Base-by-base conservation (phyloP, 2,329 filamentous ascomycete species). In the Colletotrichum chlorophyti region DNA sequence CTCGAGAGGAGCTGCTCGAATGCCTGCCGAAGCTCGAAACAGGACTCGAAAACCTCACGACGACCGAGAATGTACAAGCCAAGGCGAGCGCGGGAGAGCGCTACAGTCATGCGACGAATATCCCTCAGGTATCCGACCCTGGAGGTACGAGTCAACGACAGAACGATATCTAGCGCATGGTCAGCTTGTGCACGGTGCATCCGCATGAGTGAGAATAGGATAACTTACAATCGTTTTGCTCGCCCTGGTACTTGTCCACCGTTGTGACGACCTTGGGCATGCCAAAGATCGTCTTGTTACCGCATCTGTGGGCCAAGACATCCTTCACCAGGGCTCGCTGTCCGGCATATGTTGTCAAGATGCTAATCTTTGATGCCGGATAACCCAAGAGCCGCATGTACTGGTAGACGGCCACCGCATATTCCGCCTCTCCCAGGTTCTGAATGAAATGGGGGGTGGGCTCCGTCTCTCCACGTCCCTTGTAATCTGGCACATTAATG, bases 301-400 rank as follows among this genome's bases (percentile, higher is more conserved):
- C 89, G 73, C 95, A 99, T 58, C 95, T 84, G 70, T 96, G 91
- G 12, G 78, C 79, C 48, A 99, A 76, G 4, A 99, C 92, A 72
- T 99, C 94, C 66, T 84, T 88, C 60, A 99, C 91, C 66, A 99
- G 79, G 27, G 93, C 92, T 58, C 88, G 83, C 72, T 99, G 95
- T 3, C 95, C 95, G 14, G 95, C 93, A 71, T 99, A 99, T 0
- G 94, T 96, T 3, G 93, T 90, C 52, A 99, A 80, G 60, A 99
- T 97, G 45, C 86, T 91, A 67, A 99, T 97, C 69, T 89, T 85
- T 15, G 78, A 73, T 1, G 91, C 90, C 5, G 95, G 91, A 66
- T 99, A 99, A 15, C 94, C 95, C 5, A 99, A 85, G 17, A 99
- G 80, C 17, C 95, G 89, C 95, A 99, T 98, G 72, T 98, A 99